phyloP scores from a whole-genome alignment of 176 grass and related monocot genomes.

The Oryza nivara region DNA sequence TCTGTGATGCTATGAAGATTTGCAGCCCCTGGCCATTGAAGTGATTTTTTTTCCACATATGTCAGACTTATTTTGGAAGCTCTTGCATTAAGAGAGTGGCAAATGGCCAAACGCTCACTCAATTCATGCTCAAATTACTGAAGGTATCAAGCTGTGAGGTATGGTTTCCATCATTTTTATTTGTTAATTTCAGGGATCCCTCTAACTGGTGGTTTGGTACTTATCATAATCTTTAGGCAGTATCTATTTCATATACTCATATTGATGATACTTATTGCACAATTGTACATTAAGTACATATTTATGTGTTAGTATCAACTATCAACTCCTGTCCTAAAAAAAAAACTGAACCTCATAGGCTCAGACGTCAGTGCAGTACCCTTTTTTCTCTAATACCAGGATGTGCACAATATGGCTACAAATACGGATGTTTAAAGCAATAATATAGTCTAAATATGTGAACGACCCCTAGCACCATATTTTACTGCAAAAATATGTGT shows the following conservation, averaged over 20 bases:
- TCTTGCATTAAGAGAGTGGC: neutral
- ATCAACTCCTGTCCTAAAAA: neutral
- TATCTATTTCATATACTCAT: slow-evolving; percentile 15
- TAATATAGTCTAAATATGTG: neutral
- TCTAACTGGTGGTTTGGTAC: neutral
- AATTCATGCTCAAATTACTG: slow-evolving; percentile 16
- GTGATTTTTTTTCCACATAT: slow-evolving; percentile 2
- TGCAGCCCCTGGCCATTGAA: neutral
- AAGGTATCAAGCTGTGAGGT: slow-evolving; percentile 23
- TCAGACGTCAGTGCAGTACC: neutral
- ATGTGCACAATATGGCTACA: slow-evolving; percentile 12
- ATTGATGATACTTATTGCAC: slow-evolving; percentile 2
- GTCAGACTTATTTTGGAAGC: neutral
- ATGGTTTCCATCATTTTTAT: slow-evolving; percentile 21
- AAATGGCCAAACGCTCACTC: neutral
- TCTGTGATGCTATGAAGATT: neutral
- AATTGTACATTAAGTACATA: neutral
- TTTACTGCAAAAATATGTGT: neutral
- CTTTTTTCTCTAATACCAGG: neutral
- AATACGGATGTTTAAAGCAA: neutral
- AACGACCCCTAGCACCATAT: neutral
- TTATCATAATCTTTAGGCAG: neutral
- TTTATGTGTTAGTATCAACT: neutral
- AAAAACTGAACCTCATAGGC: neutral
- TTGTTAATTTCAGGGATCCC: slow-evolving; percentile 18